Evolutionary conservation across 305 asterid genomes (phyloP), one percentile per base, ranked within the genome.

Genomic region (Salvia sclarea): DNA sequence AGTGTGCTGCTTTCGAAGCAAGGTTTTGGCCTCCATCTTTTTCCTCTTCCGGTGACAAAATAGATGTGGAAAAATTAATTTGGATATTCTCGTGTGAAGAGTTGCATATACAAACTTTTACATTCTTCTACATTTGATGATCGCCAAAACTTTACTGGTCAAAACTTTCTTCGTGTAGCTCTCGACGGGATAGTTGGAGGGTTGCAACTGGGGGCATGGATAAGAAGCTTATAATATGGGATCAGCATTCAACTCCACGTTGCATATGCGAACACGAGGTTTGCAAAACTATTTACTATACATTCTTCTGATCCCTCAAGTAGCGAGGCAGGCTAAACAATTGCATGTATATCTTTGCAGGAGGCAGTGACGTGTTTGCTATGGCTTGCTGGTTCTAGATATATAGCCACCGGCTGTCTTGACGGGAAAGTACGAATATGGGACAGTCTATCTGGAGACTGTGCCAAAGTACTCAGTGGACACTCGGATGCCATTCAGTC

Each of bases 161-260:
- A 58, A 57, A 48, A 74, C 54, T 53, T 77, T 22, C 49, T 63
- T 2, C 43, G 71, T 64, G 74, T 80, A 92, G 98, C 77, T 75
- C 87, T 58, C 85, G 86, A 20, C 79, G 88, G 44, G 81, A 74
- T 57, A 66, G 73, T 47, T 78, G 84, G 85, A 83, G 79, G 79
- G 97, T 82, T 50, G 97, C 97, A 72, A 90, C 96, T 4, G 98
- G 96, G 57, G 82, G 96, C 80, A 75, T 86, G 96, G 97, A 92
- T 81, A 78, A 77, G 72, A 92, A 92, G 81, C 96, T 92, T 45
- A 75, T 83, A 52, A 76, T 92, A 33, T 92, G 96, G 98, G 97
- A 93, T 76, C 88, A 80, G 33, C 75, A 74, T 57, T 81, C 88
- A 28, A 61, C 75, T 30, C 86, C 97, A 56, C 87, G 98, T 58